Evolutionary conservation across 495 filamentous ascomycete species (phyloP), one percentile per base, ranked within the genome.

Genomic region (Durotheca rogersii): DNA sequence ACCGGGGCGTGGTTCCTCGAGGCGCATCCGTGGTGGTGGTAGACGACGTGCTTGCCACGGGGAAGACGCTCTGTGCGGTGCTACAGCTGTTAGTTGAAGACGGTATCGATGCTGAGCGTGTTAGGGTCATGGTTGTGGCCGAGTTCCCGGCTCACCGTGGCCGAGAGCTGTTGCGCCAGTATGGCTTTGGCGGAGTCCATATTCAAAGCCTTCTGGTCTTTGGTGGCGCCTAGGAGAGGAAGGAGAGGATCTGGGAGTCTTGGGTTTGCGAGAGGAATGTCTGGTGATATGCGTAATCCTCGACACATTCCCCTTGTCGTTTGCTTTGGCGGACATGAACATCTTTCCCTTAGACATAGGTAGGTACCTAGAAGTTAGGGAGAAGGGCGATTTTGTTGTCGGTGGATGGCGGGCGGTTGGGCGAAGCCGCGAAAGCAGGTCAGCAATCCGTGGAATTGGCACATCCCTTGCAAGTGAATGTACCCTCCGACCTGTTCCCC

Each of bases 1-100:
- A 71, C 18, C 60, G 58, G 44, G 68, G 71, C 65, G 63, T 71
- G 35, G 48, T 84, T 38, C 68, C 69, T 3, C 62, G 14, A 31
- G 74, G 67, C 17, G 67, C 67, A 12, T 70, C 71, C 34, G 76
- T 85, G 12, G 67, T 85, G 49, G 73, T 86, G 5, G 72, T 86
- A 35, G 81, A 86, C 62, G 82, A 86, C 68, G 81, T 84, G 44
- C 75, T 85, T 54, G 73, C 81, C 27, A 80, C 78, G 20, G 82
- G 81, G 41, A 51, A 71, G 55, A 85, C 81, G 41, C 75, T 85
- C 58, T 81, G 73, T 64, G 79, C 76, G 32, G 71, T 82, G 27
- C 55, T 86, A 50, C 60, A 74, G 56, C 65, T 84, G 19, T 64
- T 86, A 43, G 35, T 49, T 7, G 47, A 79, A 59, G 71, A 67